Evolutionary conservation across 306 rosid species (phyloP), one percentile per base, ranked within the genome.

Genomic region (Rosa rugosa): DNA sequence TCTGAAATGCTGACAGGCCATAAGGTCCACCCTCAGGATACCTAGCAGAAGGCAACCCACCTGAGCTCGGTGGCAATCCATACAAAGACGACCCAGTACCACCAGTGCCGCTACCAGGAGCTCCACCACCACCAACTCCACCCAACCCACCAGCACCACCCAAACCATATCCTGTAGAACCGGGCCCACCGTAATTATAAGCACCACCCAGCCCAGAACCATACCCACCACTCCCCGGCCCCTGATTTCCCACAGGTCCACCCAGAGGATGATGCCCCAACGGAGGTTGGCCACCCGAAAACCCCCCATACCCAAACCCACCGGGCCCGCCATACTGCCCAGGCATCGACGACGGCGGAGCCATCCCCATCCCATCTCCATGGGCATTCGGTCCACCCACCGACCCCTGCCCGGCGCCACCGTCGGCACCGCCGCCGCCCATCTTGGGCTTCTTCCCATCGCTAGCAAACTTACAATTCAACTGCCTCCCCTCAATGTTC

Each of bases 391-490:
- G 89, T 69, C 67, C 94, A 41, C 92, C 90, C 16, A 68, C 73
- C 18, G 79, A 83, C 20, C 86, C 87, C 77, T 82, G 93, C 20
- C 69, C 78, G 54, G 53, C 65, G 0, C 50, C 79, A 11, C 86
- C 94, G 22, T 92, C 97, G 3, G 77, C 66, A 0, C 83, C 87
- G 0, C 70, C 54, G 12, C 80, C 83, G 3, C 87, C 92, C 4
- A 90, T 90, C 80, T 88, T 91, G 46, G 91, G 90, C 79, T 91
- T 96, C 85, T 93, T 95, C 77, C 94, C 96, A 31, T 96, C 99
- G 0, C 87, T 89, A 7, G 99, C 99, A 69, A 91, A 72, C 67
- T 91, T 96, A 72, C 99, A 96, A 77, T 78, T 91, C 78, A 96
- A 56, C 71, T 93, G 98, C 73, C 89, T 80, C 46, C 98, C 98